phyloP scores from a whole-genome alignment of 1,139 yeast species.

The Petasospora rhodanensis region DNA sequence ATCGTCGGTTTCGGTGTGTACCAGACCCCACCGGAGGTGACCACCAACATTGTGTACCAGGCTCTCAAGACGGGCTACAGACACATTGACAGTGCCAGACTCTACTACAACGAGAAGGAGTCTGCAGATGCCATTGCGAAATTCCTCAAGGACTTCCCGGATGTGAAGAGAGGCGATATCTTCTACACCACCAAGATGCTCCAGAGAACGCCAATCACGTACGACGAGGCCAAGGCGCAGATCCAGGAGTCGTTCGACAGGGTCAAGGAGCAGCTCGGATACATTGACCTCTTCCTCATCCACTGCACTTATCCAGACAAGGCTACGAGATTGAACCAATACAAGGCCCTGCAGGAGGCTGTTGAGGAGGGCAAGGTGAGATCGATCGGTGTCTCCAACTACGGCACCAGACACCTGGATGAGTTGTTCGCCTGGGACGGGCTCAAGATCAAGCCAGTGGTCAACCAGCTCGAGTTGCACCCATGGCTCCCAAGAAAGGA shows the following conservation, averaged over 20 bases:
- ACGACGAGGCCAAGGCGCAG: slow-evolving; percentile 50
- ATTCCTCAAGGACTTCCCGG: slow-evolving; percentile 17
- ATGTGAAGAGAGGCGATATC: slow-evolving; percentile 17
- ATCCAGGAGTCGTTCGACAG: slow-evolving; percentile 44
- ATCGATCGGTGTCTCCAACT: slow-evolving; percentile 22
- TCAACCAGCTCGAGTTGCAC: slow-evolving; percentile 48
- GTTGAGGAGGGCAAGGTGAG: slow-evolving; percentile 14
- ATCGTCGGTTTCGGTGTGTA: slow-evolving; percentile 21
- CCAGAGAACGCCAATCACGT: slow-evolving; percentile 24
- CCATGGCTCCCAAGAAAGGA: slow-evolving; percentile 42
- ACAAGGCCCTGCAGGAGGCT: slow-evolving; percentile 16
- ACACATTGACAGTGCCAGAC: slow-evolving; percentile 20
- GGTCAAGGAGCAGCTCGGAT: slow-evolving; percentile 29
- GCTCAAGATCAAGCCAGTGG: slow-evolving; percentile 20
- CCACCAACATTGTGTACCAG: slow-evolving; percentile 15
- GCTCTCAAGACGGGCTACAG: slow-evolving; percentile 25
- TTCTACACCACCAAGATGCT: slow-evolving; percentile 20
- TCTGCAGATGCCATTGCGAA: slow-evolving; percentile 18
- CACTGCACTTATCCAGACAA: slow-evolving; percentile 14
- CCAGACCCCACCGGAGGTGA: slow-evolving; percentile 14
- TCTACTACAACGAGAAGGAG: slow-evolving; percentile 18
- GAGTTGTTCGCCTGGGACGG: slow-evolving; percentile 16
- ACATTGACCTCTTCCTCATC: slow-evolving; percentile 18
- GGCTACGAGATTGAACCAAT: slow-evolving; percentile 12
- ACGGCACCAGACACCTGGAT: slow-evolving; percentile 13